These are phyloP conservation scores for Margaritispora aquatica DNA, from an alignment of 495 filamentous ascomycete genomes.

Conservation along the genomic window DNA sequence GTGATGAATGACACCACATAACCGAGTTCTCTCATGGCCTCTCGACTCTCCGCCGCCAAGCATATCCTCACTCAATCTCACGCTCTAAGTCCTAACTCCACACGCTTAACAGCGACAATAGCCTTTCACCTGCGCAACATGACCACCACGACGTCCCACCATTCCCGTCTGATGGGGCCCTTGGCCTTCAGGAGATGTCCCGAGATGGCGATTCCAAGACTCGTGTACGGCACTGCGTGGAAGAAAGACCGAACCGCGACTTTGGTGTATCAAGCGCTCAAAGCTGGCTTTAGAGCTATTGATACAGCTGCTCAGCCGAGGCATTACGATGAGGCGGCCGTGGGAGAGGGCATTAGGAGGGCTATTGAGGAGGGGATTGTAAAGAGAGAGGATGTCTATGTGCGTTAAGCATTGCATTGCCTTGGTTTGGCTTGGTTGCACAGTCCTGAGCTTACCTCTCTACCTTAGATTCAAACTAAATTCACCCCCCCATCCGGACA, in stretches of 20 bases:
- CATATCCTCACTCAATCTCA: too few species aligned
- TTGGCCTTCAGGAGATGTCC: conserved; percentile 1
- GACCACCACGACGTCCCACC: background rate
- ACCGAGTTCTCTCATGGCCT: background rate
- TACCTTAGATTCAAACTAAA: conserved; percentile 74
- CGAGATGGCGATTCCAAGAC: conserved; percentile 39
- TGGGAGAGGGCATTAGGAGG: conserved; percentile 55
- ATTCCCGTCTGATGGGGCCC: conserved; percentile 2
- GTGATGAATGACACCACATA: too few species aligned
- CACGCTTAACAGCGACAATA: background rate
- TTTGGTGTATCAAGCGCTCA: conserved; percentile 62
- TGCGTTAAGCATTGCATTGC: conserved; percentile 28
- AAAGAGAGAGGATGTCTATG: conserved; percentile 54
- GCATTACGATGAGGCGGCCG: conserved; percentile 71
- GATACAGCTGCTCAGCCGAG: conserved; percentile 77
- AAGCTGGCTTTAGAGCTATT: conserved; percentile 64
- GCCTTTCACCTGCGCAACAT: background rate
- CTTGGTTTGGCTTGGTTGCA: too few species aligned
- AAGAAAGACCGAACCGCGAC: conserved; percentile 65
- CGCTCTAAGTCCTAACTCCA: background rate
- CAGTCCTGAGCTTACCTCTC: too few species aligned
- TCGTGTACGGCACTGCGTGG: conserved; percentile 87
- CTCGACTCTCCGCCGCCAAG: too few species aligned
- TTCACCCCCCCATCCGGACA: conserved; percentile 61
- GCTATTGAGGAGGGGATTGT: conserved; percentile 52